These are phyloP conservation scores for Arxiozyma bovina DNA, from an alignment of 1,139 yeast genomes.

Conservation along the genomic window DNA sequence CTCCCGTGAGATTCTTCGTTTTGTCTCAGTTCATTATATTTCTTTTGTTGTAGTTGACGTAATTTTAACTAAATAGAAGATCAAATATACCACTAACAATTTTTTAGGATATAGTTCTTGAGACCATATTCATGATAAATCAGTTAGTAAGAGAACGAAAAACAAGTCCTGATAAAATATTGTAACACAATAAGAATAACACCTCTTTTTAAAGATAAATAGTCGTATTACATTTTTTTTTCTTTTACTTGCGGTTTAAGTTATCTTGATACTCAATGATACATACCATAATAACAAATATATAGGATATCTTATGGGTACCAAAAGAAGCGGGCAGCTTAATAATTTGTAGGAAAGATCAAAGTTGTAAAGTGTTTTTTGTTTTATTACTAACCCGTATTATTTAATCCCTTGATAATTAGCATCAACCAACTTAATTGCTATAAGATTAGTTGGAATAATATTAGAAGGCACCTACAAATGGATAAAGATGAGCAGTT, in stretches of 20 bases:
- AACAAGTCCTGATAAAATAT: not conserved
- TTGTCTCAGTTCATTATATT: slow-evolving; percentile 35
- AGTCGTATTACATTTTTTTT: too few species aligned
- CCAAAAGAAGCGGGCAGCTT: not conserved
- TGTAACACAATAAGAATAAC: not conserved
- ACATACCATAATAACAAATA: not conserved
- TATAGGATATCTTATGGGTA: too few species aligned
- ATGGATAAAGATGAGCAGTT: not conserved
- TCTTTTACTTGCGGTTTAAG: not conserved
- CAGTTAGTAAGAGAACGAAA: not conserved
- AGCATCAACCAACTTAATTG: not conserved
- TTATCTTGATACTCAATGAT: slow-evolving; percentile 7
- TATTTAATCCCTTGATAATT: not conserved
- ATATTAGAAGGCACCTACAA: not conserved
- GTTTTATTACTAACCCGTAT: not conserved
- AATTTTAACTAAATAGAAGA: slow-evolving; percentile 38
- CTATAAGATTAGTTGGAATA: not conserved
- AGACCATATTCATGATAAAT: too few species aligned
- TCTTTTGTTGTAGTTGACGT: slow-evolving; percentile 51
- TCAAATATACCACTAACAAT: not conserved
- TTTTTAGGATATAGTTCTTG: not conserved
- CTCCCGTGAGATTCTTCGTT: slow-evolving; percentile 11
- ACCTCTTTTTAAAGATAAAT: not conserved
- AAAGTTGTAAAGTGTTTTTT: not conserved
- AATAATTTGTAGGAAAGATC: too few species aligned